Percentiles rank a stretch among this genome's conserved stretches.
phyloP scores from a whole-genome alignment of 2,329 filamentous ascomycete genomes.

The Pestalotiopsis sp. region DNA sequence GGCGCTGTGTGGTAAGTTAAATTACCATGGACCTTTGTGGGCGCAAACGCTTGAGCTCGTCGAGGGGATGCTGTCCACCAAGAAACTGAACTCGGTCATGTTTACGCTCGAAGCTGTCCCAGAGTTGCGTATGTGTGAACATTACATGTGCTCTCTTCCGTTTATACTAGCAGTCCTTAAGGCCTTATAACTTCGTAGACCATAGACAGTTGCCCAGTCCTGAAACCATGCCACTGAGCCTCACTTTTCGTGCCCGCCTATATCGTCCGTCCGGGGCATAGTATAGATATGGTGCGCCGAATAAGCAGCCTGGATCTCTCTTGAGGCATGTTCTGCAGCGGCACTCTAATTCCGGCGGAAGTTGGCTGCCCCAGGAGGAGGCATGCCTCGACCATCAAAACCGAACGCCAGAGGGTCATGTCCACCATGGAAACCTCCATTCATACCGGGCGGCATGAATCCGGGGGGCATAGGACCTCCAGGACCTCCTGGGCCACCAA shows the following conservation, averaged over 20 bases:
- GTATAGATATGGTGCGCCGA: no score
- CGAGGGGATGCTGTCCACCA: background rate
- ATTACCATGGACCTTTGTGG: background rate
- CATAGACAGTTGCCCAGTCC: background rate
- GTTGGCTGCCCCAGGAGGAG: conserved; percentile 43
- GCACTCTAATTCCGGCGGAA: conserved; percentile 33
- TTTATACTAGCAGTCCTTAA: background rate
- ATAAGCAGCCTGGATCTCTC: no score
- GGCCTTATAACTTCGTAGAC: background rate
- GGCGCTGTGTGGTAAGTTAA: background rate
- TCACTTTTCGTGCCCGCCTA: no score
- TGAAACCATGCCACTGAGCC: background rate
- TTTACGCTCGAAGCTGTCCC: background rate
- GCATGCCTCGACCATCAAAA: conserved; percentile 58
- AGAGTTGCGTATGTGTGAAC: background rate
- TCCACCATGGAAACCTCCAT: conserved; percentile 55
- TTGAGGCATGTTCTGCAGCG: background rate
- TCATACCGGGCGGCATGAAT: conserved; percentile 55
- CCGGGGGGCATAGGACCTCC: conserved; percentile 36
- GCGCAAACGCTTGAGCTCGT: background rate
- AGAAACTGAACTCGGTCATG: background rate
- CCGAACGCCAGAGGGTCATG: conserved; percentile 50
- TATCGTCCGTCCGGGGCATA: no score
- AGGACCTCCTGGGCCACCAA: conserved; percentile 33
- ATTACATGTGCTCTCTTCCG: background rate